A percentile compares a stretch with the other conserved stretches of the same genome.
phyloP scores from a whole-genome alignment of 2,329 filamentous ascomycete species.

The Aspergillus costaricaensis region DNA sequence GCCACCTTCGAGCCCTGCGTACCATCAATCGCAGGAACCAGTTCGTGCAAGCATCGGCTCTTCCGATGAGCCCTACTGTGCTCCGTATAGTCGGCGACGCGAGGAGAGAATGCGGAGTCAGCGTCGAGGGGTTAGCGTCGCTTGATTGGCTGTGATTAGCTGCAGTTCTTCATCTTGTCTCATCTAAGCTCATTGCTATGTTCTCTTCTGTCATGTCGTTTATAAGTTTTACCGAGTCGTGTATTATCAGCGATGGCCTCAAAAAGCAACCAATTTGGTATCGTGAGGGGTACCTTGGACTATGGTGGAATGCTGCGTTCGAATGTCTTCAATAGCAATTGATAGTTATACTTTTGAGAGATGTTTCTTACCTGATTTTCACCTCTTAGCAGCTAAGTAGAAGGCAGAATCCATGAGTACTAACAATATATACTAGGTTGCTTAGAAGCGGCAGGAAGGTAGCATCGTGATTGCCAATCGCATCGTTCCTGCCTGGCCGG shows the following conservation, averaged over 20 bases:
- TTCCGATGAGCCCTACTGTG: slow-evolving; percentile 43
- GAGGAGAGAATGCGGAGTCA: slow-evolving; percentile 42
- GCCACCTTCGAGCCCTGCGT: slow-evolving; percentile 38
- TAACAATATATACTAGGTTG: no score
- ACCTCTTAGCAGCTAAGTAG: no score
- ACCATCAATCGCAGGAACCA: slow-evolving; percentile 40
- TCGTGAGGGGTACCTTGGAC: neutral
- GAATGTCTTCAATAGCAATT: no score
- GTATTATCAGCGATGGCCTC: neutral
- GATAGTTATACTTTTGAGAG: no score
- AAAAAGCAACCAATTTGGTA: neutral
- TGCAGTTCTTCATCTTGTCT: neutral
- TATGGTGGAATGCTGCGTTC: neutral
- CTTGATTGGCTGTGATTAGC: slow-evolving; percentile 17
- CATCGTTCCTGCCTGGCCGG: no score
- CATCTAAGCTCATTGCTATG: no score
- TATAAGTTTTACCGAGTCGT: neutral
- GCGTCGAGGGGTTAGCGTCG: slow-evolving; percentile 36
- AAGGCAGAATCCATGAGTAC: no score
- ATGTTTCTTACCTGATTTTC: no score
- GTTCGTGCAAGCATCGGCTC: slow-evolving; percentile 41
- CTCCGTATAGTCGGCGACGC: slow-evolving; percentile 42
- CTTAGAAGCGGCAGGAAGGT: no score
- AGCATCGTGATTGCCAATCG: no score
- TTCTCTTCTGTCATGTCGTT: neutral